Conservation (phyloP, 768 basidiomycete genomes). For the Trametopsis cervina region DNA sequence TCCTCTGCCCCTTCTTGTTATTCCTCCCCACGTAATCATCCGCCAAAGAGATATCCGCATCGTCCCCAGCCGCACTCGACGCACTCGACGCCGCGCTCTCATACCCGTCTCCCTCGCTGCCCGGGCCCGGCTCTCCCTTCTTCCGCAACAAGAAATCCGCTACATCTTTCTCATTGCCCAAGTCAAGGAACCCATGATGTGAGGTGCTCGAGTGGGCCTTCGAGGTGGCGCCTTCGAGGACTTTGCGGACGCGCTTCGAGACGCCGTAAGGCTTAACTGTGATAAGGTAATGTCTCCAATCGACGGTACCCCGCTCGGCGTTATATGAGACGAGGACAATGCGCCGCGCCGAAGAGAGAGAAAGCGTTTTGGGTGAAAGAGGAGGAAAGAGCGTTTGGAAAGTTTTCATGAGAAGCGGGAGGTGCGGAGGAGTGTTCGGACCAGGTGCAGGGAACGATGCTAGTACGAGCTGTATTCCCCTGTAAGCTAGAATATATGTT, state of each 20-base stretch:
- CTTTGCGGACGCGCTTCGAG: constrained; percentile 81
- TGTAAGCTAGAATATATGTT: constrained; percentile 1
- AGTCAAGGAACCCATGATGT: constrained; percentile 53
- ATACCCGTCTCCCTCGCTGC: constrained; percentile 64
- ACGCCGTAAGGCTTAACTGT: constrained; percentile 93
- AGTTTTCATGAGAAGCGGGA: constrained; percentile 88
- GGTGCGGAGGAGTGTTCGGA: constrained; percentile 71
- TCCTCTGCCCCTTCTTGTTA: constrained; percentile 85
- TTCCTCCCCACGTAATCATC: constrained; percentile 94
- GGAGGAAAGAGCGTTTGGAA: constrained; percentile 97
- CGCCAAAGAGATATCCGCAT: constrained; percentile 74
- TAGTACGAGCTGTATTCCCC: constrained; percentile 68
- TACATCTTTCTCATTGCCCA: constrained; percentile 88
- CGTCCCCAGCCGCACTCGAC: constrained; percentile 80
- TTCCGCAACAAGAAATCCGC: constrained; percentile 88
- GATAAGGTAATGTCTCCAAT: constrained; percentile 93
- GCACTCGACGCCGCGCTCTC: constrained; percentile 78
- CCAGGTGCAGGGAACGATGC: constrained; percentile 77
- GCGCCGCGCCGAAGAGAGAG: constrained; percentile 84
- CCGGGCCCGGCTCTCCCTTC: constrained; percentile 46
- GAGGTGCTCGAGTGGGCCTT: constrained; percentile 27
- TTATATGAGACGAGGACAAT: constrained; percentile 94
- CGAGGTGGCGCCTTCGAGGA: constrained; percentile 59
- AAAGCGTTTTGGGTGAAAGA: constrained; percentile 72
- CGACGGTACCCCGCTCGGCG: constrained; percentile 75